Evolutionary conservation across 2,329 filamentous ascomycete species (phyloP).

Genomic region (Cercospora canescens): DNA sequence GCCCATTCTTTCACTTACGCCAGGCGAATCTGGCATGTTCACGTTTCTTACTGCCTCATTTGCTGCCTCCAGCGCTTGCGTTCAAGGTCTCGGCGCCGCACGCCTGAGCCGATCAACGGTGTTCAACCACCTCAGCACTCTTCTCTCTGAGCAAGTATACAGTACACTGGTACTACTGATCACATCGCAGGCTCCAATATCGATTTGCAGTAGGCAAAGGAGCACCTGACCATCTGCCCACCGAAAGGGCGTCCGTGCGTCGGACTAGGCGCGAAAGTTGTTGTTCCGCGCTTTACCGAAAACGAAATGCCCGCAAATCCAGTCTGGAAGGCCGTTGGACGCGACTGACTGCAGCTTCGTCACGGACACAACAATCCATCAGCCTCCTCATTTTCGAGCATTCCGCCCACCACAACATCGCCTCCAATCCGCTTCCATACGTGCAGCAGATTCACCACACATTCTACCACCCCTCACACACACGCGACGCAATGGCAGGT

Average conservation of each 20-base stretch:
- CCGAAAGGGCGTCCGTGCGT: neutral
- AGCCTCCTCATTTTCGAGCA: slow-evolving; percentile 10
- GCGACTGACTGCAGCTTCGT: slow-evolving; percentile 2
- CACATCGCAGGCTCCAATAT: neutral
- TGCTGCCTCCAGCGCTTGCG: neutral
- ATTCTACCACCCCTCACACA: neutral
- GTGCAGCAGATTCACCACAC: slow-evolving; percentile 7
- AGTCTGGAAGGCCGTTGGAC: slow-evolving; percentile 5
- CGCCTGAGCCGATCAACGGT: neutral
- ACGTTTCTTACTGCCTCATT: neutral
- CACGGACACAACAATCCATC: slow-evolving; percentile 10
- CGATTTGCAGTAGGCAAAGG: neutral
- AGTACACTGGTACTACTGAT: neutral
- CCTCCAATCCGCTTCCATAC: slow-evolving; percentile 3
- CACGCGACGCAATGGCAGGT: slow-evolving; percentile 62
- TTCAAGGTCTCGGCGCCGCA: neutral
- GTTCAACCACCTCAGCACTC: neutral
- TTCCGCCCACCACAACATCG: slow-evolving; percentile 11
- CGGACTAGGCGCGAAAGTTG: slow-evolving; percentile 1
- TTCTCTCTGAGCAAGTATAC: neutral
- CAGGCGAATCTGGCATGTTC: neutral
- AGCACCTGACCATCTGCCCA: neutral
- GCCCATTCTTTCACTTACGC: neutral
- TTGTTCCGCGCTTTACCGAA: slow-evolving; percentile 9
- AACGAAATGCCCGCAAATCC: slow-evolving; percentile 9